Evolutionary conservation across 2,329 filamentous ascomycete genomes (phyloP).

Genomic region (Epicoccum sorghinum): DNA sequence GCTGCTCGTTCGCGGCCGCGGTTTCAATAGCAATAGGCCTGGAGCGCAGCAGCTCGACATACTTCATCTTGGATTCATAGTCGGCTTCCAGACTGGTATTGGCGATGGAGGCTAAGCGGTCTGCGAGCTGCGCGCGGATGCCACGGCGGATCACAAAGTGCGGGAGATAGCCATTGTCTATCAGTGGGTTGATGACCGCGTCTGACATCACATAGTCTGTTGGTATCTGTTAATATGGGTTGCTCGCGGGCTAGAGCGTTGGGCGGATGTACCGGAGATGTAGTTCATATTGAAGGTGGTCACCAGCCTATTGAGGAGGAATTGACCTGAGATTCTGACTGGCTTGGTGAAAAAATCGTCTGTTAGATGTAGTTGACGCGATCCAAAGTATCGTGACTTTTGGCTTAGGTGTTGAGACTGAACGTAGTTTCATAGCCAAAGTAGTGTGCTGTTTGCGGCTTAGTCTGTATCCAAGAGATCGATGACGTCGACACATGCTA

Average conservation of each 20-base stretch:
- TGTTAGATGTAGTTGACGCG: not conserved
- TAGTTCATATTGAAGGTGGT: constrained; percentile 34
- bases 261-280: constrained; percentile 34
- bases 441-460: constrained; percentile 18
- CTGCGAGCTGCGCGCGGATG: constrained; percentile 69
- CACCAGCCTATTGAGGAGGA: too few relatives aligned
- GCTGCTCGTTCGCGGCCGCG: constrained; percentile 68
- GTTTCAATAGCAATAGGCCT: constrained; percentile 73
- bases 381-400: constrained; percentile 16
- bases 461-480: not conserved
- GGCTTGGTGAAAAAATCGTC: too few relatives aligned
- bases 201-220: constrained; percentile 37
- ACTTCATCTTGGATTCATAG: constrained; percentile 67
- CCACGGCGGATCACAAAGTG: constrained; percentile 67
- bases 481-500: constrained; percentile 18
- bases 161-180: constrained; percentile 71
- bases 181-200: constrained; percentile 49
- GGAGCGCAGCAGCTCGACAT: constrained; percentile 63
- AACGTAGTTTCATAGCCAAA: constrained; percentile 14
- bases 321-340: too few relatives aligned
- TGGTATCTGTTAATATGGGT: not conserved
- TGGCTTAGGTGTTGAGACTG: constrained; percentile 8
- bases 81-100: constrained; percentile 59
- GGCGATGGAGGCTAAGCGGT: constrained; percentile 63
- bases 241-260: not conserved